phyloP scores from a whole-genome alignment of 805 yeast species.

The Candida ipomoeae region DNA sequence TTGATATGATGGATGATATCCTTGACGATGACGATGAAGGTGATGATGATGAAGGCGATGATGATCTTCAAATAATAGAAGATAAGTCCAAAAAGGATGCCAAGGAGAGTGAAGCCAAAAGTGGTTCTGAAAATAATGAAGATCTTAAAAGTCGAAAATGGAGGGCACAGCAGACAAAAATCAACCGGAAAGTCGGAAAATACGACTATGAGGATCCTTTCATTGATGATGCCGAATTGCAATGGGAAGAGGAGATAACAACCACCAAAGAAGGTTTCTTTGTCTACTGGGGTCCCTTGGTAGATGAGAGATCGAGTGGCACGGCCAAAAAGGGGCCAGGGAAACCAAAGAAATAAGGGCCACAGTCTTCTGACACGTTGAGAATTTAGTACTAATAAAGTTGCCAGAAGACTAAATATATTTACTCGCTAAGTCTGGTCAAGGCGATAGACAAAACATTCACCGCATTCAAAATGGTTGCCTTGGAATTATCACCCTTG shows the following conservation, averaged over 20 bases:
- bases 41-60: slow-evolving; percentile 45
- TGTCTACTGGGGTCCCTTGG: slow-evolving; percentile 88
- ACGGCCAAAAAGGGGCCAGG: slow-evolving; percentile 23
- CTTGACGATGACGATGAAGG: slow-evolving; percentile 48
- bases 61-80: slow-evolving; percentile 28
- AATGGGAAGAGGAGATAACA: slow-evolving; percentile 90
- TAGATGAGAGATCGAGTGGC: slow-evolving; percentile 42
- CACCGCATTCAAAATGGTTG: slow-evolving; percentile 27
- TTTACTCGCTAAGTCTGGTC: slow-evolving; percentile 25
- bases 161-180: slow-evolving; percentile 40
- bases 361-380: too few species aligned
- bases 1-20: slow-evolving; percentile 48
- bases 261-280: slow-evolving; percentile 94
- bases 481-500: slow-evolving; percentile 15
- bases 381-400: neutral
- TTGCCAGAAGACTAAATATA: neutral
- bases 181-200: slow-evolving; percentile 78
- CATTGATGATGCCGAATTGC: slow-evolving; percentile 89
- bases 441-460: slow-evolving; percentile 33
- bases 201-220: slow-evolving; percentile 93
- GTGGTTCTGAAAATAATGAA: slow-evolving; percentile 43
- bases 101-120: slow-evolving; percentile 26
- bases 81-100: slow-evolving; percentile 9
- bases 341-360: slow-evolving; percentile 23
- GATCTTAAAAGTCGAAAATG: slow-evolving; percentile 43